Evolutionary conservation across 495 filamentous ascomycete species (phyloP).

Genomic region (Xylaria nigripes): DNA sequence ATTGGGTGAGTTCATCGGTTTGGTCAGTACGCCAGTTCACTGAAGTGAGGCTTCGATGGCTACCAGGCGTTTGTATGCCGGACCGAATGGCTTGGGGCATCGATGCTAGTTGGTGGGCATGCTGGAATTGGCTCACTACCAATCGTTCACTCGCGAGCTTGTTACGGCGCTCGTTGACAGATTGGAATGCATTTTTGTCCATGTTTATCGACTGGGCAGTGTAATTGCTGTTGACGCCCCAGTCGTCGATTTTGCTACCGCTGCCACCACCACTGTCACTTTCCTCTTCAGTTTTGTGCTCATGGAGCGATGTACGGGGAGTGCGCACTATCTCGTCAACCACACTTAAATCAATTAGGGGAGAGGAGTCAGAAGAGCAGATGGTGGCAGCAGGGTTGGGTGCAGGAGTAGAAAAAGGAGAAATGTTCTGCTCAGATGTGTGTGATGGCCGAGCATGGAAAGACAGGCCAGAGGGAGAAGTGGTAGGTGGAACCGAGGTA

Average conservation of each 20-base stretch:
- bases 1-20: conserved; percentile 1
- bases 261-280: neutral
- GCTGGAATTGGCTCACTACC: conserved; percentile 4
- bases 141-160: conserved; percentile 15
- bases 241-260: neutral
- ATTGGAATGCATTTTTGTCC: conserved; percentile 23
- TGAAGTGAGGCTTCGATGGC: conserved; percentile 16
- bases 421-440: conserved; percentile 18
- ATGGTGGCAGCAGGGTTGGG: neutral
- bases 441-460: conserved; percentile 16
- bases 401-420: conserved; percentile 8
- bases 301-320: conserved; percentile 6
- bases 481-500: conserved; percentile 8
- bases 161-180: conserved; percentile 20
- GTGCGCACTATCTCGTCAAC: conserved; percentile 10
- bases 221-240: too few species aligned
- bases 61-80: conserved; percentile 4
- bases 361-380: conserved; percentile 7
- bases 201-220: conserved; percentile 11
- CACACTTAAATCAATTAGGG: conserved; percentile 12
- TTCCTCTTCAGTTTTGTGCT: neutral
- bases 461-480: conserved; percentile 19
- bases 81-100: conserved; percentile 9
- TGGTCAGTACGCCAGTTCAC: conserved; percentile 22
- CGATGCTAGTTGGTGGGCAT: conserved; percentile 2